Evolutionary conservation across 1,139 yeast species (phyloP).

Genomic region (Pichia kudriavzevii): DNA sequence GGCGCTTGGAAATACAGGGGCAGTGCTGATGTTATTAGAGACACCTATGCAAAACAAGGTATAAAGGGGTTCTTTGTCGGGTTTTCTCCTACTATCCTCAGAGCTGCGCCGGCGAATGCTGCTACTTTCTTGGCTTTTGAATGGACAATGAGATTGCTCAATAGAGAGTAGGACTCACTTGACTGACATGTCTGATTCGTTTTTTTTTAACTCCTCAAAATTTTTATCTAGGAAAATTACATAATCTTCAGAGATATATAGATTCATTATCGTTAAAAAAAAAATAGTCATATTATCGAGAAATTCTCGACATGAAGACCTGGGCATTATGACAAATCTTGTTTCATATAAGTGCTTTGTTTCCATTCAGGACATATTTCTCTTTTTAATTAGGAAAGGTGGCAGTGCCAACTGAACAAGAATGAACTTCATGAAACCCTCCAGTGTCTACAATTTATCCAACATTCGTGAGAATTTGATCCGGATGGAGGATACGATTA

Average conservation of each 20-base stretch:
- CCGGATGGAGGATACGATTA: constrained; percentile 94
- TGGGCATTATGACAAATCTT: too few relatives aligned
- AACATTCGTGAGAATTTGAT: constrained; percentile 81
- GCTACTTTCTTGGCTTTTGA: constrained; percentile 93
- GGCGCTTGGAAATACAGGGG: constrained; percentile 40
- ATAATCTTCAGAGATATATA: too few relatives aligned
- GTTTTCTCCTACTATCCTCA: constrained; percentile 77
- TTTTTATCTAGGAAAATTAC: too few relatives aligned
- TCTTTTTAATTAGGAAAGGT: too few relatives aligned
- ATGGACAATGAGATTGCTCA: constrained; percentile 47
- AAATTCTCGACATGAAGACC: too few relatives aligned
- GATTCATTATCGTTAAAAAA: too few relatives aligned
- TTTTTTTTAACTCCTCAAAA: not conserved
- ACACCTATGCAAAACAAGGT: constrained; percentile 51
- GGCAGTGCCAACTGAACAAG: too few relatives aligned
- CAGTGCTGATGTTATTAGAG: constrained; percentile 47
- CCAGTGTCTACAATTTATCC: constrained; percentile 68
- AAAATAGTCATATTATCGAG: too few relatives aligned
- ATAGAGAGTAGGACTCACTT: not conserved
- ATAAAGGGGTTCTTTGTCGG: constrained; percentile 78
- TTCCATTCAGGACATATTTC: too few relatives aligned
- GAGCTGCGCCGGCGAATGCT: constrained; percentile 97
- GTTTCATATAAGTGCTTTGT: too few relatives aligned
- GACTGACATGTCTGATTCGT: too few relatives aligned
- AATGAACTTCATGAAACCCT: constrained; percentile 85